Evolutionary conservation across 2,329 filamentous ascomycete genomes (phyloP).

Genomic region (Pseudocercospora vitis): DNA sequence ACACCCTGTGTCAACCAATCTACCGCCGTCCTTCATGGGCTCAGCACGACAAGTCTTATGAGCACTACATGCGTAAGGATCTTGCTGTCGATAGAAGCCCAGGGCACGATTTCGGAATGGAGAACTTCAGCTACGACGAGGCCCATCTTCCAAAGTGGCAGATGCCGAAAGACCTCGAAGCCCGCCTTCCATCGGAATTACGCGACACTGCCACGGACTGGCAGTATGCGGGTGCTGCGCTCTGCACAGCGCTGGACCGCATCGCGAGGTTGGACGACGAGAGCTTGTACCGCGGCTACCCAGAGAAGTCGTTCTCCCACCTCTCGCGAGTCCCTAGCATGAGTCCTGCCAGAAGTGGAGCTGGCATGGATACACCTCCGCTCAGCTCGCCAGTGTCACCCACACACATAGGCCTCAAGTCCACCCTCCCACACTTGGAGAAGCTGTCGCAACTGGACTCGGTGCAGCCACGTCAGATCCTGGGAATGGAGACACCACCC

Average conservation of each 20-base stretch:
- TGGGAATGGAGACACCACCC: conserved; percentile 36
- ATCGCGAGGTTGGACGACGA: conserved; percentile 37
- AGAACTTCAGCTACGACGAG: conserved; percentile 39
- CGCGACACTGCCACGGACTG: conserved; percentile 39
- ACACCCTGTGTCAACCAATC: conserved; percentile 22
- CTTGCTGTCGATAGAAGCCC: conserved; percentile 26
- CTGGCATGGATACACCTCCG: conserved; percentile 18
- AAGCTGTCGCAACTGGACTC: conserved; percentile 23
- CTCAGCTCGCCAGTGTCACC: conserved; percentile 24
- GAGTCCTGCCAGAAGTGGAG: conserved; percentile 11
- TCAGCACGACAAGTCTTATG: conserved; percentile 27
- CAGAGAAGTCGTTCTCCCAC: conserved; percentile 27
- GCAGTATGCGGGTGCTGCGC: conserved; percentile 47
- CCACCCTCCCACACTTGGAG: conserved; percentile 18
- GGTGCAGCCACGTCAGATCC: conserved; percentile 14
- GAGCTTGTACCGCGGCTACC: conserved; percentile 37
- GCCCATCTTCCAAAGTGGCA: conserved; percentile 42
- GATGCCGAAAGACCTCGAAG: conserved; percentile 41
- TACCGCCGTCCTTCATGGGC: conserved; percentile 35
- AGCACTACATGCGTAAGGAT: conserved; percentile 28
- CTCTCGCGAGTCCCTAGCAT: conserved; percentile 22
- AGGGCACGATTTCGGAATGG: conserved; percentile 30
- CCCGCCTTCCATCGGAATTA: conserved; percentile 40
- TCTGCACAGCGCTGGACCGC: conserved; percentile 44
- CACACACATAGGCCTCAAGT: conserved; percentile 8